Percentiles rank a stretch among this genome's conserved stretches.
Conservation (phyloP, 192 early-diverging fungal species). For the Tieghemiomyces parasiticus region DNA sequence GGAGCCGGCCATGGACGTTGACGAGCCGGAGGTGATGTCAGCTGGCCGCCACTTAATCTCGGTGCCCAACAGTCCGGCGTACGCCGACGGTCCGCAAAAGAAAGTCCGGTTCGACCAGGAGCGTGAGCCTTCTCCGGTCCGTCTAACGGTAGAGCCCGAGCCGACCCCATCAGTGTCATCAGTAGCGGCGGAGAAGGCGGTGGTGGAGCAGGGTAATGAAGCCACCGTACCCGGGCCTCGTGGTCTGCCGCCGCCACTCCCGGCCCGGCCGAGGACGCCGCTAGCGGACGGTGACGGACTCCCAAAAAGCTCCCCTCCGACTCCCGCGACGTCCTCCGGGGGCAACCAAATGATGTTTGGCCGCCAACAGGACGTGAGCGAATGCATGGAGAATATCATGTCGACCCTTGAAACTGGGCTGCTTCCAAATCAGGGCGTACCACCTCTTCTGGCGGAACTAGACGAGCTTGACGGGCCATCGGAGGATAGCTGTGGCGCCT, state of each 20-base stretch:
- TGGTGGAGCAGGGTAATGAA: background rate
- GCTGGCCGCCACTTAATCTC: too few relatives aligned
- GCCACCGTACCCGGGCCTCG: background rate
- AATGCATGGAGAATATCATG: slow-evolving; percentile 58
- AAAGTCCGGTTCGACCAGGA: too few relatives aligned
- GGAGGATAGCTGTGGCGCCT: background rate
- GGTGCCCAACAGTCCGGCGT: background rate
- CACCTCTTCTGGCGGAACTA: background rate
- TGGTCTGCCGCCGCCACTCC: background rate
- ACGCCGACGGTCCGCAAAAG: too few relatives aligned
- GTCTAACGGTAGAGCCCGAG: too few relatives aligned
- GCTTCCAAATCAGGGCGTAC: slow-evolving; percentile 12
- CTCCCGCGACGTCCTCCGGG: background rate
- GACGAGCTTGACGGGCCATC: background rate
- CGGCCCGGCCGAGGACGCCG: background rate
- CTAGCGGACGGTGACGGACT: too few relatives aligned
- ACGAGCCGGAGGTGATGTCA: background rate
- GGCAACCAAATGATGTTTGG: slow-evolving; percentile 26
- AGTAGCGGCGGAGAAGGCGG: too few relatives aligned
- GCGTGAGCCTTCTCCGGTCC: too few relatives aligned
- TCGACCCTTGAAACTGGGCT: slow-evolving; percentile 43
- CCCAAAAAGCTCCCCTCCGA: background rate
- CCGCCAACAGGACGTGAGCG: slow-evolving; percentile 61
- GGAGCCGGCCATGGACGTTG: background rate
- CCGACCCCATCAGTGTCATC: too few relatives aligned